phyloP scores from a whole-genome alignment of 106 monocot species.

The Allium cepa region DNA sequence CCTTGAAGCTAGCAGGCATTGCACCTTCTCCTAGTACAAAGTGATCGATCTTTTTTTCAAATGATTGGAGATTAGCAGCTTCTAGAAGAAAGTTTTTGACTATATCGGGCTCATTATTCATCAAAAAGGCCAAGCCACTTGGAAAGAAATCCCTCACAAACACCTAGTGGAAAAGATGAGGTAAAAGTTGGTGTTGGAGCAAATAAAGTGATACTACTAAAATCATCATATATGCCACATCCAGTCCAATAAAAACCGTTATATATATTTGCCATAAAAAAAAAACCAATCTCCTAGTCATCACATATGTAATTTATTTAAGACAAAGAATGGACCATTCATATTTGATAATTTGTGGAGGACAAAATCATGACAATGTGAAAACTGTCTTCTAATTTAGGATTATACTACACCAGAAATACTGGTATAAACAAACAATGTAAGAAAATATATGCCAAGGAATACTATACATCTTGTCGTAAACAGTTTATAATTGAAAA shows the following conservation, averaged over 20 bases:
- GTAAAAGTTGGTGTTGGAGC: neutral
- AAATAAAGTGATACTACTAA: no score
- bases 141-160: slow-evolving; percentile 55
- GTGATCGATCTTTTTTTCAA: slow-evolving; percentile 39
- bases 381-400: no score
- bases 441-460: neutral
- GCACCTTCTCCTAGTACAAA: slow-evolving; percentile 39
- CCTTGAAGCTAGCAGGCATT: slow-evolving; percentile 61
- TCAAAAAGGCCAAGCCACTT: slow-evolving; percentile 49
- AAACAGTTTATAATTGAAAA: neutral
- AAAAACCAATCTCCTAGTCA: neutral
- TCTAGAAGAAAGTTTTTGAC: slow-evolving; percentile 49
- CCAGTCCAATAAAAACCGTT: neutral
- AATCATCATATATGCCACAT: neutral
- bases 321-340: neutral
- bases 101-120: slow-evolving; percentile 37
- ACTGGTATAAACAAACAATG: no score
- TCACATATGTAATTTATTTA: neutral
- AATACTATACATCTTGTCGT: neutral
- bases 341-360: no score
- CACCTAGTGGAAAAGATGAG: slow-evolving; percentile 17
- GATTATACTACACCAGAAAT: neutral
- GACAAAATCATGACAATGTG: no score
- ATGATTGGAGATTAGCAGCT: slow-evolving; percentile 34
- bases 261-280: neutral